Conservation (phyloP, 2,329 filamentous ascomycete species). For the Meredithiella fracta region DNA sequence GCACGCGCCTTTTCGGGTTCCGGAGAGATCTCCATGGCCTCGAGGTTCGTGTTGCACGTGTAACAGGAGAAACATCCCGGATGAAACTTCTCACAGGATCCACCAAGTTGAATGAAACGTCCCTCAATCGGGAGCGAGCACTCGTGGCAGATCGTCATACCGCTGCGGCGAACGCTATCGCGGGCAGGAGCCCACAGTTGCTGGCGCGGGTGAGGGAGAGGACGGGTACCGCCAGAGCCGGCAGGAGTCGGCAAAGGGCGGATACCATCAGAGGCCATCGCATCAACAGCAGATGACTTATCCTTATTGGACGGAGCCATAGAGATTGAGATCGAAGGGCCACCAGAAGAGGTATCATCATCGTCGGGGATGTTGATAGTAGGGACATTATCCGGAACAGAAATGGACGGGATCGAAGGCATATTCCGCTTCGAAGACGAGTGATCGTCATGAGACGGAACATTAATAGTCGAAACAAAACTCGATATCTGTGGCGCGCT, state of each 20-base stretch:
- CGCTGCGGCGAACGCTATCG: conserved; percentile 27
- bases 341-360: conserved; percentile 22
- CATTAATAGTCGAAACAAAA: conserved; percentile 10
- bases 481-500: conserved; percentile 1
- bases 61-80: conserved; percentile 86
- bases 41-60: conserved; percentile 70
- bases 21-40: conserved; percentile 90
- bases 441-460: conserved; percentile 3
- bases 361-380: conserved; percentile 30
- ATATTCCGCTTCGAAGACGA: not conserved
- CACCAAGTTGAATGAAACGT: conserved; percentile 70
- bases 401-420: conserved; percentile 30
- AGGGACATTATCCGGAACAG: conserved; percentile 20
- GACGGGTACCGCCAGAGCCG: conserved; percentile 16
- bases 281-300: conserved; percentile 18
- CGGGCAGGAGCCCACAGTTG: conserved; percentile 45
- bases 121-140: conserved; percentile 77
- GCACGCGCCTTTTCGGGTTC: conserved; percentile 60
- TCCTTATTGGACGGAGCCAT: conserved; percentile 17
- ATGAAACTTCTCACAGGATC: conserved; percentile 62
- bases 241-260: conserved; percentile 34
- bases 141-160: conserved; percentile 60
- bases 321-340: not conserved
- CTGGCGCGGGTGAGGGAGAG: conserved; percentile 26
- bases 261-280: not conserved